Conservation (phyloP, 2,329 filamentous ascomycete genomes). For the Cytospora schulzeri region DNA sequence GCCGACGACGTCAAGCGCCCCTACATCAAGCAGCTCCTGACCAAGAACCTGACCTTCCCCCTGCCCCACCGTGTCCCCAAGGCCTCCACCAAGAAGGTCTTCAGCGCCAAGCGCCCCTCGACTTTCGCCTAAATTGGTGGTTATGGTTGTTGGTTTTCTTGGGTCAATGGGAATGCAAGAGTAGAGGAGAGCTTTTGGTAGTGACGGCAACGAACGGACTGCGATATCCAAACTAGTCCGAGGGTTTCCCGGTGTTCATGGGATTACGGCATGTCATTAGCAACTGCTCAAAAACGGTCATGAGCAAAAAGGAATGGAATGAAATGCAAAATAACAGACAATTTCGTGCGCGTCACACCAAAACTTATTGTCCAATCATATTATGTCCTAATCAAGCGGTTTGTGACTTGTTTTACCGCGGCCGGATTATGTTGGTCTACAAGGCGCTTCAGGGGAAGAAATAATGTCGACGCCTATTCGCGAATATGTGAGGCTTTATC, state of each 20-base stretch:
- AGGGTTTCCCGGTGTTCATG: constrained; percentile 63
- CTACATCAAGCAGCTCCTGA: constrained; percentile 98
- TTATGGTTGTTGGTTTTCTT: constrained; percentile 44
- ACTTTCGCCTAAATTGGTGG: constrained; percentile 85
- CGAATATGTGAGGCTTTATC: too few relatives aligned
- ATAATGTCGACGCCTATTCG: too few relatives aligned
- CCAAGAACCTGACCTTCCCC: constrained; percentile 96
- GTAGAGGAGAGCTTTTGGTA: constrained; percentile 26
- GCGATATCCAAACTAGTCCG: constrained; percentile 34
- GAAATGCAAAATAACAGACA: constrained; percentile 41
- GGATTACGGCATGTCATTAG: constrained; percentile 62
- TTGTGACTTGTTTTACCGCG: not conserved
- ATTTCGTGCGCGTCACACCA: constrained; percentile 1
- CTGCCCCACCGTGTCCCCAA: constrained; percentile 94
- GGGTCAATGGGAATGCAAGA: constrained; percentile 31
- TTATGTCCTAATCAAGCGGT: not conserved
- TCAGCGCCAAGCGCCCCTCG: constrained; percentile 87
- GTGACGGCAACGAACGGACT: constrained; percentile 20
- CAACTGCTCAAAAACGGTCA: constrained; percentile 54
- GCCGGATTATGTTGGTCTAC: not conserved
- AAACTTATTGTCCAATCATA: not conserved
- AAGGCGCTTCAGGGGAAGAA: not conserved
- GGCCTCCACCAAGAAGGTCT: constrained; percentile 84
- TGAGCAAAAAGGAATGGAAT: constrained; percentile 41
- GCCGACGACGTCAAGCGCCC: constrained; percentile 92